Evolutionary conservation across 305 asterid genomes (phyloP).

Genomic region (Solanum hybrid): DNA sequence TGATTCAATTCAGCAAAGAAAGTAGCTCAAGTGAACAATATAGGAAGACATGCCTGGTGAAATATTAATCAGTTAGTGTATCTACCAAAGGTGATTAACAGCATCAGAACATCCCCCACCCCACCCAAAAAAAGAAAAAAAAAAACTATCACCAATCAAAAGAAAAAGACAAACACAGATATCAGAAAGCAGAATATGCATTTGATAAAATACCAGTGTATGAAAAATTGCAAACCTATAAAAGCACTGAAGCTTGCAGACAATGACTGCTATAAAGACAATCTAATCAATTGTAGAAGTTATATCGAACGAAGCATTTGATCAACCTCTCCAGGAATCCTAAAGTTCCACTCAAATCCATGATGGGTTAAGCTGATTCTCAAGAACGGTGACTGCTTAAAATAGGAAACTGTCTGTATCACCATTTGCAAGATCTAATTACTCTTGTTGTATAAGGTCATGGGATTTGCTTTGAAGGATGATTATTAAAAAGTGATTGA

Average conservation of each 20-base stretch:
- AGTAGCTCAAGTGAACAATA: neutral
- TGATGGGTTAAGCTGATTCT: neutral
- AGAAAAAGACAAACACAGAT: neutral
- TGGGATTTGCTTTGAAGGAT: neutral
- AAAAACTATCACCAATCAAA: neutral
- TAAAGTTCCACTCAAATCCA: neutral
- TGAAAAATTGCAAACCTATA: neutral
- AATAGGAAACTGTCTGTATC: neutral
- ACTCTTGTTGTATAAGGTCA: neutral
- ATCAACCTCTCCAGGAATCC: neutral
- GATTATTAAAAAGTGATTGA: neutral
- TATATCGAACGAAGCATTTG: neutral
- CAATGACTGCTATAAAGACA: neutral
- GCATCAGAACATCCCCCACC: neutral
- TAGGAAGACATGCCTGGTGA: neutral
- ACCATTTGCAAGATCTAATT: neutral
- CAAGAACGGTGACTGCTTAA: neutral
- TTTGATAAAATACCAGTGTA: neutral
- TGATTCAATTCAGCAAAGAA: neutral
- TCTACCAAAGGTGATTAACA: neutral
- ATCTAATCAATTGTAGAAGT: neutral
- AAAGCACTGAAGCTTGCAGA: neutral
- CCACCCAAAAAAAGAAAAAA: neutral
- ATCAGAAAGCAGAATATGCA: neutral
- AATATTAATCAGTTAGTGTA: neutral